Conservation (phyloP, 441 rosid genomes). For the Hura crepitans region DNA sequence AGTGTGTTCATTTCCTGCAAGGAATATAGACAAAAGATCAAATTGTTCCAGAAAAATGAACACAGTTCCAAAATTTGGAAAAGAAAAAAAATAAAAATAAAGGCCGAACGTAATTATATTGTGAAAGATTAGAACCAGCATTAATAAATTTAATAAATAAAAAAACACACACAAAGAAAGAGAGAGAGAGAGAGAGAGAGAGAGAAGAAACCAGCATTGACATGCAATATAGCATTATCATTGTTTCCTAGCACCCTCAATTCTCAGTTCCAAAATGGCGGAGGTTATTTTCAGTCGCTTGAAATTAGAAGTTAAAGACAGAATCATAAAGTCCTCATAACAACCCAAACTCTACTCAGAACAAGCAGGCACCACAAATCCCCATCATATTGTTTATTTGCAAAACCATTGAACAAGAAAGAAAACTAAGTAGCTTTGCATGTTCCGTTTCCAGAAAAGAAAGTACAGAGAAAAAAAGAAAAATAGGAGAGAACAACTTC, state of each 20-base stretch:
- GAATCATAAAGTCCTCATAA: background rate
- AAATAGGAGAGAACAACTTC: constrained; percentile 14
- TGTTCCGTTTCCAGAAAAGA: background rate
- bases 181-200: too few species aligned
- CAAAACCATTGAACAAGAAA: background rate
- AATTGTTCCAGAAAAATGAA: background rate
- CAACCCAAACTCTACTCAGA: background rate
- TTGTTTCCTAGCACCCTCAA: background rate
- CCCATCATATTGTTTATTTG: background rate
- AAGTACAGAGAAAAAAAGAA: background rate
- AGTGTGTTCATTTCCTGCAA: constrained; percentile 98
- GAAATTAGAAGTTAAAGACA: background rate
- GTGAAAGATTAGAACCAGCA: constrained; percentile 1
- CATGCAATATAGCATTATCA: background rate
- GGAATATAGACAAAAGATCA: constrained; percentile 12
- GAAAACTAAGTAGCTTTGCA: constrained; percentile 4
- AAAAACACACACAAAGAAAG: too few species aligned
- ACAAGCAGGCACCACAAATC: background rate
- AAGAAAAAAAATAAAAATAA: too few species aligned
- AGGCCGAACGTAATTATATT: background rate
- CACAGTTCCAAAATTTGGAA: background rate
- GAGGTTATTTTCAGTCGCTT: background rate
- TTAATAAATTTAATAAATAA: background rate
- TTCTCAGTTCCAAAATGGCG: background rate
- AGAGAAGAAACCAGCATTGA: too few species aligned